Base-by-base conservation (phyloP, 139 green algal genomes). In the Chlorella ohadii region DNA sequence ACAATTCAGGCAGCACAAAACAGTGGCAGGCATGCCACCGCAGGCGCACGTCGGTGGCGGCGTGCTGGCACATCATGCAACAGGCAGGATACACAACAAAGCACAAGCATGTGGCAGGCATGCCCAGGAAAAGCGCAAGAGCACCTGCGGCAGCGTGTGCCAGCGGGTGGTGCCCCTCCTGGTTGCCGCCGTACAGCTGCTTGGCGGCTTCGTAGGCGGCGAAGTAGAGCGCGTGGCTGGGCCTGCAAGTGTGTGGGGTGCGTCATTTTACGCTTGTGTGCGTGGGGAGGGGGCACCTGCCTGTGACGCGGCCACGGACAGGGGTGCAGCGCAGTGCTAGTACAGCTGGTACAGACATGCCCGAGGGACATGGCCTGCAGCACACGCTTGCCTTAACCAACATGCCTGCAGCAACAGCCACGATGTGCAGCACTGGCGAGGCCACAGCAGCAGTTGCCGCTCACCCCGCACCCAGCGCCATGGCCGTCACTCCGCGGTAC, bases 191-290 rank as follows among this genome's bases (percentile, higher is more conserved):
- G 39, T 95, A 82, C 5, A 79, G 28, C 79, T 96, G 51, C 91
- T 99, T 99, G 28, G 91, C 91, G 23, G 79, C 63, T 85, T 99
- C 97, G 80, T 99, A 99, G 7, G 93, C 89, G 0, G 94, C 94
- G 90, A 99, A 99, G 89, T 99, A 97, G 38, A 99, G 75, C 0
- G 96, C 97, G 85, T 99, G 97, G 22, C 94, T 94, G 27, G 97
- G 97, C 47, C 96, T 97, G 91, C 64, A 80, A 22, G 55, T 41
- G 47, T 71, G 67, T 63, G 39, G 17, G 34, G 84, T 39, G 64
- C 3, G 11, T 39, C 9, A n/a, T n/a, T n/a, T n/a, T n/a, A n/a
- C n/a, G n/a, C n/a, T n/a, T n/a, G n/a, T n/a, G n/a, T n/a, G n/a
- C n/a, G n/a, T n/a, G n/a, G n/a, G n/a, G n/a, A n/a, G n/a, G n/a